Base-by-base conservation (phyloP, 208 protist genomes). In the Acanthamoeba royreba region DNA sequence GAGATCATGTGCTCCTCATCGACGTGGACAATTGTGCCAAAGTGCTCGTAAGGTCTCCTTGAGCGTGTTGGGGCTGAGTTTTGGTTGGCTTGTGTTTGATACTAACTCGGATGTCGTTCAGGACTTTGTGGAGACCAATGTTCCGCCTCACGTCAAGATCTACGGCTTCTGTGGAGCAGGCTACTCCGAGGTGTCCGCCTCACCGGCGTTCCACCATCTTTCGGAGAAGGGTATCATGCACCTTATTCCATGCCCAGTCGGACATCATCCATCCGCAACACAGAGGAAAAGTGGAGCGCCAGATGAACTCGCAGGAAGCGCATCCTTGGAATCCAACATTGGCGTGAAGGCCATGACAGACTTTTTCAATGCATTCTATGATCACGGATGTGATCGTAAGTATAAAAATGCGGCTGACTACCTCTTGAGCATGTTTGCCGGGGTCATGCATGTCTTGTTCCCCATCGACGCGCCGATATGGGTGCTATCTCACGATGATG, bases 321-420 rank as follows among this genome's bases (percentile, higher is more conserved):
- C 13, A 74, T 28, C 33, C 22, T 25, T 74, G 63, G 11, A 9
- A 13, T 28, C 63, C 25, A 52, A 43, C 72, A 43, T 33, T 7
- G 72, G 72, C 22, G 72, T 38, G 38, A 38, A 43, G 25, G 42
- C 42, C 42, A 83, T 83, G 72, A 31, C 72, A 7, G 42, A 83
- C 42, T 83, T 83, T 43, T 83, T 83, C 72, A 83, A 83, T 31
- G 72, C 72, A 22, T 89, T 89, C 49, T 89, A 89, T 33, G 52
- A 89, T 33, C 1, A 66, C 81, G 81, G 81, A 38, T 89, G 81
- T 40, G 81, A 89, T 31, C 45, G 52, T 22, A 58, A 63, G 47
- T 89, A 66, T 22, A 89, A 89, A 49, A 89, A 89, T 53, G 81
- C 81, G 28, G 81, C 81, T 0, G 81, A 89, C 81, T 89, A 89